Percentiles rank a stretch among this genome's conserved stretches.
Conservation (phyloP, 1,284 basidiomycete species). For the Tremellales sp. region DNA sequence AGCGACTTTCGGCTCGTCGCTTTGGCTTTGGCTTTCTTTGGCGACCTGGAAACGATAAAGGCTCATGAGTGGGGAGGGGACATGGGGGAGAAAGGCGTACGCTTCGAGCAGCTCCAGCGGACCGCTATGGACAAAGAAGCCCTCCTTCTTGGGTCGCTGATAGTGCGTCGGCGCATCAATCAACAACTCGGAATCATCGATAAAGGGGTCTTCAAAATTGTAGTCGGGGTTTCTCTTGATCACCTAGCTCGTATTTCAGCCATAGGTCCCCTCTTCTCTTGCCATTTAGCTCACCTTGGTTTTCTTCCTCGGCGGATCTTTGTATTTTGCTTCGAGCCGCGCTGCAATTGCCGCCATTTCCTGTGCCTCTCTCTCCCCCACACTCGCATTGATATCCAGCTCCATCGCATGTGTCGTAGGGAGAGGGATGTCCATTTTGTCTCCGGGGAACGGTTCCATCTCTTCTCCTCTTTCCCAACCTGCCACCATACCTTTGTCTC, state of each 20-base stretch:
- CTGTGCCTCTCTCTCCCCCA: no score
- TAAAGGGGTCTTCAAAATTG: slow-evolving; percentile 88
- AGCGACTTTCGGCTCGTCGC: slow-evolving; percentile 14
- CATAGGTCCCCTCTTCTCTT: neutral
- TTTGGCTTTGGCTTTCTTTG: slow-evolving; percentile 13
- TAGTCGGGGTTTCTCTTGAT: slow-evolving; percentile 69
- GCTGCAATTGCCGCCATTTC: slow-evolving; percentile 36
- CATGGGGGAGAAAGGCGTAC: slow-evolving; percentile 17
- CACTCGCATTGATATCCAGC: no score
- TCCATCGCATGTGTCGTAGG: no score
- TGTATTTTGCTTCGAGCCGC: slow-evolving; percentile 35
- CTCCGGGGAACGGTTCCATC: slow-evolving; percentile 2
- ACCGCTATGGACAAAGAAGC: slow-evolving; percentile 86
- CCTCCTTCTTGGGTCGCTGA: slow-evolving; percentile 88
- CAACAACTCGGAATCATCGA: slow-evolving; percentile 91
- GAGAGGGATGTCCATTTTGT: slow-evolving; percentile 3
- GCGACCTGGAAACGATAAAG: slow-evolving; percentile 11
- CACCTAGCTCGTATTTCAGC: neutral
- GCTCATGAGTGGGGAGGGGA: neutral
- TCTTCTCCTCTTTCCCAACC: slow-evolving; percentile 17
- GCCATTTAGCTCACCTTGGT: slow-evolving; percentile 16
- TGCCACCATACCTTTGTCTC: slow-evolving; percentile 25
- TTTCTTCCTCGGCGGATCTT: slow-evolving; percentile 15
- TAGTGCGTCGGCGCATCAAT: slow-evolving; percentile 86
- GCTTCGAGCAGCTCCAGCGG: slow-evolving; percentile 65